These are phyloP conservation scores for Fragilaria radians DNA, from an alignment of 108 stramenopile species.

Conservation along the genomic window DNA sequence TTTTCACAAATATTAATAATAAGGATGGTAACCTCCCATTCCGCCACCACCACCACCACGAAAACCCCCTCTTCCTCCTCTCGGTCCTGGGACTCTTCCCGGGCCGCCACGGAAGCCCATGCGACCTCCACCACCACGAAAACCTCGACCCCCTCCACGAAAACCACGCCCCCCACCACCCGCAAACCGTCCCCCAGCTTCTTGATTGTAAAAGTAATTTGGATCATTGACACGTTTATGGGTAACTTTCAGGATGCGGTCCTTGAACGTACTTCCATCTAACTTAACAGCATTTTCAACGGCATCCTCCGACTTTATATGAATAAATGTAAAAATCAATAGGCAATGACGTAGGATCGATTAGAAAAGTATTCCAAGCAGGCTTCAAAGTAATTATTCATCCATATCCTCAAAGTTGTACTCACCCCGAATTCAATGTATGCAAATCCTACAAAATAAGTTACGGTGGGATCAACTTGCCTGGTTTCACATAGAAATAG, in stretches of 20 bases:
- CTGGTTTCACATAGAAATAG: no score
- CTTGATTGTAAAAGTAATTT: conserved; percentile 32
- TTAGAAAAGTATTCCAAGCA: no score
- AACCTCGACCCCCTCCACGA: conserved; percentile 14
- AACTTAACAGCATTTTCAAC: conserved; percentile 91
- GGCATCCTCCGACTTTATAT: conserved; percentile 73
- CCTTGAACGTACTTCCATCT: conserved; percentile 92
- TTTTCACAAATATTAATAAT: conserved; percentile 17
- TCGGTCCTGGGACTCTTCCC: no score
- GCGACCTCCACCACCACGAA: conserved; percentile 24
- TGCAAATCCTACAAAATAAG: conserved; percentile 59
- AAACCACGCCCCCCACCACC: conserved; percentile 16
- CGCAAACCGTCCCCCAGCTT: conserved; percentile 13
- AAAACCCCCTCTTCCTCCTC: conserved; percentile 17
- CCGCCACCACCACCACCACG: conserved; percentile 24
- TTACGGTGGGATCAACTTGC: no score
- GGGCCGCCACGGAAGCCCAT: conserved; percentile 8
- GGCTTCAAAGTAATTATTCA: no score
- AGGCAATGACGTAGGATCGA: no score
- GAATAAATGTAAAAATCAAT: no score
- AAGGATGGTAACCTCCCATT: conserved; percentile 42
- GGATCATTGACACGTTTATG: conserved; percentile 85
- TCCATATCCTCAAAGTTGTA: no score
- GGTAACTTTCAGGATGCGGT: conserved; percentile 87
- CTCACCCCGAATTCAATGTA: conserved; percentile 83